These are phyloP conservation scores for Fusarium armeniacum DNA, from an alignment of 2,329 filamentous ascomycete species.

Conservation along the genomic window DNA sequence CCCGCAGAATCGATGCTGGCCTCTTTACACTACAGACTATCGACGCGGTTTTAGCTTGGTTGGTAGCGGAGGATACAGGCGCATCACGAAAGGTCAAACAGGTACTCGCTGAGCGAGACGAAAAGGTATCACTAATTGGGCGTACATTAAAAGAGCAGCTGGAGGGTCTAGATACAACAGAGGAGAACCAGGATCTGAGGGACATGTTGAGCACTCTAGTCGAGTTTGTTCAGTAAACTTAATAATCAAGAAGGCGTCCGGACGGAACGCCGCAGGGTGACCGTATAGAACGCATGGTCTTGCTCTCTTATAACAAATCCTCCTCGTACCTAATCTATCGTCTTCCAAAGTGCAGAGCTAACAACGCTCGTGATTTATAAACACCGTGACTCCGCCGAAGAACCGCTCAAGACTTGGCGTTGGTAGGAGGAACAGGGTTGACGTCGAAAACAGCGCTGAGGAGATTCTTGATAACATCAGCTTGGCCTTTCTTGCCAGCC, in stretches of 20 bases:
- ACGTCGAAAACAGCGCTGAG: conserved; percentile 88
- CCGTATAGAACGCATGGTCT: conserved; percentile 35
- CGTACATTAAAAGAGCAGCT: conserved; percentile 75
- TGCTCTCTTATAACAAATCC: conserved; percentile 37
- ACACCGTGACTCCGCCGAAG: conserved; percentile 8
- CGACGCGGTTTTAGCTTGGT: conserved; percentile 89
- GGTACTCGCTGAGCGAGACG: conserved; percentile 76
- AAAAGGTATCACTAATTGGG: conserved; percentile 73
- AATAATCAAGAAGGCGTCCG: conserved; percentile 44
- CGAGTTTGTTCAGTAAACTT: conserved; percentile 61
- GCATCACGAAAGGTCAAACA: conserved; percentile 74
- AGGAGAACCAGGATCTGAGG: conserved; percentile 70
- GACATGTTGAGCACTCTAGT: conserved; percentile 69
- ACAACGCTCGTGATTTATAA: conserved; percentile 34
- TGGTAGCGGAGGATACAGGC: conserved; percentile 88
- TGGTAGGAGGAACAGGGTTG: conserved; percentile 72
- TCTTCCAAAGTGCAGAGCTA: conserved; percentile 25
- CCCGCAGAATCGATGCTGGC: conserved; percentile 83
- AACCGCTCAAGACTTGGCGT: conserved; percentile 47
- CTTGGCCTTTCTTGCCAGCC: conserved; percentile 83
- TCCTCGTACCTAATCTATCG: conserved; percentile 28
- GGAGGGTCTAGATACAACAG: conserved; percentile 66
- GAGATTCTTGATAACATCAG: conserved; percentile 84
- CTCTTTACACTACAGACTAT: conserved; percentile 86
- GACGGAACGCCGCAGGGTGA: conserved; percentile 27